Base-by-base conservation (phyloP, 2,329 filamentous ascomycete genomes). In the Apiospora sp. region DNA sequence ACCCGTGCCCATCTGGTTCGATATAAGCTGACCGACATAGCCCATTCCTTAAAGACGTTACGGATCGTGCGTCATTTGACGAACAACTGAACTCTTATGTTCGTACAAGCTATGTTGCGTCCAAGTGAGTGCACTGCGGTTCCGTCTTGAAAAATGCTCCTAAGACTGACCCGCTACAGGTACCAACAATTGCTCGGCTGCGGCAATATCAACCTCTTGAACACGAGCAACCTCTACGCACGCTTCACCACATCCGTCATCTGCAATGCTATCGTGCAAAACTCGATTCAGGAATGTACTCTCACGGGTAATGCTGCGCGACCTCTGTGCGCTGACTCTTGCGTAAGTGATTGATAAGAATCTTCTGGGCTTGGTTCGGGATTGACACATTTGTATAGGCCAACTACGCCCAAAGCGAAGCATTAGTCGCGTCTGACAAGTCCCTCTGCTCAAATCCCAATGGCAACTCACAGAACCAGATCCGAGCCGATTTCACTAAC, bases 181-280 rank as follows among this genome's bases (percentile, higher is more conserved):
- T 99, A 96, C 83, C 88, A 93, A 81, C 87, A 89, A 71, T 86
- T 94, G 68, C 89, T 99, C 75, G 96, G 96, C 72, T 99, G 96
- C 81, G 87, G 89, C 68, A 89, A 89, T 74, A 87, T 98, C 78
- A 90, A 96, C 79, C 88, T 95, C 72, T 90, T 90, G 72, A 93
- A 97, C 81, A 92, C 94, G 4, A 92, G 90, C 76, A 89, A 93
- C 78, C 90, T 95, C 79, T 99, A 99, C 83, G 96, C 96, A 68
- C 92, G 96, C 78, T 99, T 96, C 84, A 97, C 96, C 6, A 96
- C 91, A 67, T 96, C 93, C 74, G 92, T 97, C 75, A 89, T 99
- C 75, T 99, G 96, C 88, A 98, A 97, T 86, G 89, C 94, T 76
- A 93, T 99, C 80, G 90, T 99, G 69, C 96, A 99, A 83, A 95